A percentile compares a stretch with the other conserved stretches of the same genome.
Conservation (phyloP, 1,139 yeast genomes). For the Suhomyces wounanorum region DNA sequence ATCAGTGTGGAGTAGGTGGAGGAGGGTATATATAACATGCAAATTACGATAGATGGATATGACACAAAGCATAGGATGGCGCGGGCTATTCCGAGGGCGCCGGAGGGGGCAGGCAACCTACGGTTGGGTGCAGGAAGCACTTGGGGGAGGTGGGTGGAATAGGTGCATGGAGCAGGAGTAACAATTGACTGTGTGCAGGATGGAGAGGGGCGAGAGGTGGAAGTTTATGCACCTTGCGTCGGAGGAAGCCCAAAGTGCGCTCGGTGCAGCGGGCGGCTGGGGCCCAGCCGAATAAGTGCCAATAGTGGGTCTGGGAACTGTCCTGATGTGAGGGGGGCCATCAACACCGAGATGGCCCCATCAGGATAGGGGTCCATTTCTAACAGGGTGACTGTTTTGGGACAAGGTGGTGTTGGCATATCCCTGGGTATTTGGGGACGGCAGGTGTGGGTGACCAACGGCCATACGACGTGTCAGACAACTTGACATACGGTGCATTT, state of each 20-base stretch:
- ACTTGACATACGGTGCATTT: too few species aligned
- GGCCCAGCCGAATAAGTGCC: conserved; percentile 3
- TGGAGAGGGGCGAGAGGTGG: not conserved
- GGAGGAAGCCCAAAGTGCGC: conserved; percentile 1
- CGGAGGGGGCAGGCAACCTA: conserved; percentile 1
- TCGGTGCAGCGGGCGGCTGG: conserved; percentile 5
- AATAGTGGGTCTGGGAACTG: not conserved
- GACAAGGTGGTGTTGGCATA: not conserved
- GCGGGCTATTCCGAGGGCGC: conserved; percentile 9
- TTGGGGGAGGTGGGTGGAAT: not conserved
- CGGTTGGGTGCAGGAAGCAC: not conserved
- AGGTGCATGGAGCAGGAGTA: not conserved
- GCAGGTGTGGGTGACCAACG: not conserved
- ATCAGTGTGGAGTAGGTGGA: conserved; percentile 5
- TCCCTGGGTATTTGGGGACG: not conserved
- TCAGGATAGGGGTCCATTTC: not conserved
- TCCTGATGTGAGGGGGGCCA: not conserved
- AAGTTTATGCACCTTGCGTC: not conserved
- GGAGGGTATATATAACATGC: conserved; percentile 7
- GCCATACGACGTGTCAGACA: too few species aligned
- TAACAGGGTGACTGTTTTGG: not conserved
- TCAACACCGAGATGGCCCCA: conserved; percentile 1
- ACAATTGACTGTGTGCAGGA: not conserved
- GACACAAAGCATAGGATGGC: conserved; percentile 7
- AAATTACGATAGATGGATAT: conserved; percentile 7